These are phyloP conservation scores for Glebionis coronaria DNA, from an alignment of 129 eudicot species.

Conservation along the genomic window DNA sequence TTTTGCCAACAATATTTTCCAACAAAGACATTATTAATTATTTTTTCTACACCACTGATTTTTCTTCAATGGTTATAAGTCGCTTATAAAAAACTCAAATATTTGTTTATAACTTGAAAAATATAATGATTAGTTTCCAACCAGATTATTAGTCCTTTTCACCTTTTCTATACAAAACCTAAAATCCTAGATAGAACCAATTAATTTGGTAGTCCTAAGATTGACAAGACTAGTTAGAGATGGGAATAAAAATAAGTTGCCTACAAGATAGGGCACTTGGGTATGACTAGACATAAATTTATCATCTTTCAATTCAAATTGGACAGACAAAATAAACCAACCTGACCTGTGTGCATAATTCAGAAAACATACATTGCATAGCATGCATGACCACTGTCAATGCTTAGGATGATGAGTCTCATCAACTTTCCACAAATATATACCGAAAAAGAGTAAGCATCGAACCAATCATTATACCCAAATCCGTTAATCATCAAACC, in stretches of 20 bases:
- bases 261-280: slow-evolving; percentile 34
- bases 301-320: slow-evolving; percentile 29
- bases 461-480: slow-evolving; percentile 40
- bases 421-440: slow-evolving; percentile 34
- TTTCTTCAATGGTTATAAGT: too few species aligned
- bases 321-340: slow-evolving; percentile 38
- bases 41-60: too few species aligned
- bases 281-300: slow-evolving; percentile 16
- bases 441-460: slow-evolving; percentile 32
- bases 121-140: too few species aligned
- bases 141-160: too few species aligned
- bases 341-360: slow-evolving; percentile 19
- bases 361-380: neutral
- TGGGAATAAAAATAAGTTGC: slow-evolving; percentile 33
- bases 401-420: slow-evolving; percentile 24
- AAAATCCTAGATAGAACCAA: neutral
- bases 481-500: slow-evolving; percentile 41
- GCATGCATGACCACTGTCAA: slow-evolving; percentile 17
- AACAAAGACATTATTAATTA: too few species aligned
- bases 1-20: too few species aligned
- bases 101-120: too few species aligned
- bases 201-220: slow-evolving; percentile 5
- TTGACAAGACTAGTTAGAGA: slow-evolving; percentile 23
- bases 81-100: too few species aligned
- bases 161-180: neutral